Evolutionary conservation across 805 yeast species (phyloP), one percentile per base, ranked within the genome.

Genomic region (Blastobotrys parvus): DNA sequence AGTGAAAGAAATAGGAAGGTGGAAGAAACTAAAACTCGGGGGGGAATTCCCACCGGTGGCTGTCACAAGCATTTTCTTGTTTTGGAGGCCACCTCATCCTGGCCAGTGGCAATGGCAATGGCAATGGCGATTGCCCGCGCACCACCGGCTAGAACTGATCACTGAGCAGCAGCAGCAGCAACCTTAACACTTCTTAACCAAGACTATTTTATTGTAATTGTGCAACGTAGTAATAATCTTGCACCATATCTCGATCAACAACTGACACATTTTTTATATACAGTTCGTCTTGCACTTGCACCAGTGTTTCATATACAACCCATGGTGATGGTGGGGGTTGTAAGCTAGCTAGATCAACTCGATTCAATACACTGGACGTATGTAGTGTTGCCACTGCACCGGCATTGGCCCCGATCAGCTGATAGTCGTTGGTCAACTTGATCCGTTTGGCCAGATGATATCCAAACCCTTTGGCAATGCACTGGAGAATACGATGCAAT

Each of bases 391-490:
- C 41, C 17, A 7, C 16, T 13, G 15, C 17, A 19, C 39, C 41
- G 5, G 4, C 23, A 11, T 25, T 25, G 19, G 18, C 37, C 11
- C 29, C 29, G 11, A 32, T 18, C 10, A 40, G 39, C 25, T 42
- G 39, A 32, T 30, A 42, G 16, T 39, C 31, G 10, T 37, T 42
- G 20, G 19, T n/a, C 19, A 29, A 22, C 10, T 30, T 35, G 7
- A 8, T 7, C 17, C 47, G 39, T 32, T 48, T 50, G 27, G 52
- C 54, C 13, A 45, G 43, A 17, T 52, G 45, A 20, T 38, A 31
- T 33, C 46, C 46, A 35, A 37, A 46, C 25, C 54, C 44, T 8
- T 33, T 20, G 11, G 45, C 39, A 5, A 50, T 21, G 39, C 47
- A 41, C 15, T 45, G 29, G 19, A 41, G 36, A 18, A 52, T 36